A percentile compares a stretch with the other conserved stretches of the same genome.
phyloP scores from a whole-genome alignment of 805 yeast species.

The Isabelozyma rhagii region DNA sequence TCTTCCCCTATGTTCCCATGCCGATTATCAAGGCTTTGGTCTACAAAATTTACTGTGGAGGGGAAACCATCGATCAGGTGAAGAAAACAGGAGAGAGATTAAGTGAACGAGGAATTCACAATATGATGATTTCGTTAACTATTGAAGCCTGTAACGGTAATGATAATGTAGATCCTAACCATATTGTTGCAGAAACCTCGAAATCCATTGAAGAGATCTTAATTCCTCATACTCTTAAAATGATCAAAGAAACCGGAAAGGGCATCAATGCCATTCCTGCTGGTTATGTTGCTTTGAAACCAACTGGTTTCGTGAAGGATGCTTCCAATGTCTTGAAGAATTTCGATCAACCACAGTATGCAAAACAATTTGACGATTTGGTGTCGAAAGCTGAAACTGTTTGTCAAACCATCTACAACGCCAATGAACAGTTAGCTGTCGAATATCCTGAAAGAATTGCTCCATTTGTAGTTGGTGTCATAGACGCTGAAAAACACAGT shows the following conservation, averaged over 20 bases:
- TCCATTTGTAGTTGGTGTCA: conserved; percentile 72
- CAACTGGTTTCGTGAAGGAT: conserved; percentile 80
- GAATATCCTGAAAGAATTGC: conserved; percentile 62
- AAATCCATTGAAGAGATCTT: conserved; percentile 65
- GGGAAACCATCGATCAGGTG: conserved; percentile 72
- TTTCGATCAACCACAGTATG: conserved; percentile 47
- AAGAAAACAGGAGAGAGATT: conserved; percentile 65
- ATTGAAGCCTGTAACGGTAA: conserved; percentile 90
- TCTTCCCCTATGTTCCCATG: conserved; percentile 75
- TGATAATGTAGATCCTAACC: conserved; percentile 54
- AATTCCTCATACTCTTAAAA: conserved; percentile 65
- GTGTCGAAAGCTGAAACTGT: conserved; percentile 64
- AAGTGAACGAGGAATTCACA: conserved; percentile 72
- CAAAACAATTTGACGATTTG: conserved; percentile 50
- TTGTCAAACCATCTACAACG: conserved; percentile 52
- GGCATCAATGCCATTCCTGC: conserved; percentile 73
- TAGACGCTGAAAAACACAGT: conserved; percentile 90
- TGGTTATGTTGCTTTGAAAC: conserved; percentile 90
- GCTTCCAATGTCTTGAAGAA: conserved; percentile 72
- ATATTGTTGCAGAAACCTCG: conserved; percentile 61
- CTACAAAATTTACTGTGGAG: conserved; percentile 87
- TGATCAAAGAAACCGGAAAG: conserved; percentile 44
- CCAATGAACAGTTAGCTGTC: conserved; percentile 47
- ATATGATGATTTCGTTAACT: conserved; percentile 93
- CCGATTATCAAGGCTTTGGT: conserved; percentile 67